Evolutionary conservation across 805 yeast species (phyloP).

Genomic region (Starmerella apis): DNA sequence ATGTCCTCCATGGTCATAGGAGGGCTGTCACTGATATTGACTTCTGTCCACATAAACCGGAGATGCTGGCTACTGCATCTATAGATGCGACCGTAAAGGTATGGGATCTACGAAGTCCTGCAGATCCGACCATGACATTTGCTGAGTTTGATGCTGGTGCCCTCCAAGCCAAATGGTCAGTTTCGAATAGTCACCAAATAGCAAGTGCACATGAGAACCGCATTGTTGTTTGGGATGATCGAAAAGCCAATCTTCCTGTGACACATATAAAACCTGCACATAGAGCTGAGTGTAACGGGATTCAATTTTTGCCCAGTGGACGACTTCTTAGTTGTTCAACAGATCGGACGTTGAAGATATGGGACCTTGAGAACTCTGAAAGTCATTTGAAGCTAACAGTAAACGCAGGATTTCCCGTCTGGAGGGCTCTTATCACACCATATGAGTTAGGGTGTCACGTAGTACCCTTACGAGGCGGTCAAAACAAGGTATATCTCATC

Average conservation of each 20-base stretch:
- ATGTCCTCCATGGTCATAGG: slow-evolving; percentile 77
- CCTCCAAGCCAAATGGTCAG: slow-evolving; percentile 90
- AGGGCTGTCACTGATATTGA: slow-evolving; percentile 94
- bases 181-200: slow-evolving; percentile 57
- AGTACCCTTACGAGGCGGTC: slow-evolving; percentile 85
- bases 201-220: slow-evolving; percentile 81
- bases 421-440: slow-evolving; percentile 80
- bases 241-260: slow-evolving; percentile 72
- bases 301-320: slow-evolving; percentile 64
- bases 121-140: slow-evolving; percentile 39
- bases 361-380: slow-evolving; percentile 39
- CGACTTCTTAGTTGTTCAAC: slow-evolving; percentile 73
- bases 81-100: slow-evolving; percentile 77
- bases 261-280: slow-evolving; percentile 57
- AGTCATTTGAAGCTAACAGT: slow-evolving; percentile 41
- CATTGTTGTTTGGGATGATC: slow-evolving; percentile 75
- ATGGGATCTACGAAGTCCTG: slow-evolving; percentile 58
- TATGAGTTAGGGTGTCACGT: slow-evolving; percentile 81
- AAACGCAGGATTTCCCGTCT: slow-evolving; percentile 69
- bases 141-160: slow-evolving; percentile 97
- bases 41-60: slow-evolving; percentile 81
- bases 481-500: slow-evolving; percentile 48
- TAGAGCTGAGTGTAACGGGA: slow-evolving; percentile 74
- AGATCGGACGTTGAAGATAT: slow-evolving; percentile 70
- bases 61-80: slow-evolving; percentile 80